A percentile compares a stretch with the other conserved stretches of the same genome.
phyloP scores from a whole-genome alignment of 2,329 filamentous ascomycete species.

The Aspergillus oerlinghausenensis region DNA sequence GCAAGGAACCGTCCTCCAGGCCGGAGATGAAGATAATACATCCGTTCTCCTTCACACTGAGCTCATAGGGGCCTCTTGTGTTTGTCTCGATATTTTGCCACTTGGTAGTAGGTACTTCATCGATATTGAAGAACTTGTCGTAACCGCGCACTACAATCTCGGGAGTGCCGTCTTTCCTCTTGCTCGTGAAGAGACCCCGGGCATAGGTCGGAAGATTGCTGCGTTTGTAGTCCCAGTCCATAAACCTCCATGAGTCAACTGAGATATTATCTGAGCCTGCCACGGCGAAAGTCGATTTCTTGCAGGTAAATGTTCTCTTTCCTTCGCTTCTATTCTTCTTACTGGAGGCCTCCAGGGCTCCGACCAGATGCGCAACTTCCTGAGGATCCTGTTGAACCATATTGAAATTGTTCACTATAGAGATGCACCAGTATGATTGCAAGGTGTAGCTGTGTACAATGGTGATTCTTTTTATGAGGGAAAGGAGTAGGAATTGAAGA shows the following conservation, averaged over 20 bases:
- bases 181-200: constrained; percentile 87
- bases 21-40: constrained; percentile 98
- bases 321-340: constrained; percentile 43
- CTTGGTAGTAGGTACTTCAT: constrained; percentile 73
- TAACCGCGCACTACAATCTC: constrained; percentile 89
- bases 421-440: neutral
- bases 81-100: constrained; percentile 73
- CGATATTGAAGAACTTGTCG: constrained; percentile 97
- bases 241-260: constrained; percentile 89
- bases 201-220: constrained; percentile 83
- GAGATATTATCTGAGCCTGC: constrained; percentile 59
- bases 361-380: constrained; percentile 63
- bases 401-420: constrained; percentile 13
- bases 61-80: constrained; percentile 84
- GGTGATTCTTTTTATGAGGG: neutral
- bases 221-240: constrained; percentile 95
- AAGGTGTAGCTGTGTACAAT: neutral
- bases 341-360: constrained; percentile 53
- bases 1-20: constrained; percentile 77
- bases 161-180: constrained; percentile 56
- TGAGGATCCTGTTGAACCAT: constrained; percentile 67
- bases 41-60: constrained; percentile 98
- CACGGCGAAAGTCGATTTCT: constrained; percentile 73
- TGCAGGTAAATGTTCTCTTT: constrained; percentile 65
- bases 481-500: neutral